Percentiles rank a stretch among this genome's conserved stretches.
phyloP scores from a whole-genome alignment of 2,329 filamentous ascomycete genomes.

The Cryphonectria parasitica region DNA sequence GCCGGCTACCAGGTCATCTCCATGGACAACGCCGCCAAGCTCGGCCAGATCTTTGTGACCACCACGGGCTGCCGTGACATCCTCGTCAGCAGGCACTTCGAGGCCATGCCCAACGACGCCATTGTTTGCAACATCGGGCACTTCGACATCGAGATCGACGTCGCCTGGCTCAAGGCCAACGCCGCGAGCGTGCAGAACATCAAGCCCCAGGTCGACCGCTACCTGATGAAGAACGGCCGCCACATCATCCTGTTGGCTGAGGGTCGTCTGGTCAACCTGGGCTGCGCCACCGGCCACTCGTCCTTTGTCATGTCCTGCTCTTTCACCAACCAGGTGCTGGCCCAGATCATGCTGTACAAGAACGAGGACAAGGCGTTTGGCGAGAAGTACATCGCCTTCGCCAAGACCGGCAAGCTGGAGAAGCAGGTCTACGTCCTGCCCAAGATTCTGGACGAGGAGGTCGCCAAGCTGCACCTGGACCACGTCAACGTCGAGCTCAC shows the following conservation, averaged over 20 bases:
- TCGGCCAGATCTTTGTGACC: constrained; percentile 98
- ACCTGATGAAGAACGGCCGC: constrained; percentile 87
- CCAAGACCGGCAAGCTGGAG: constrained; percentile 86
- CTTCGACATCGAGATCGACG: constrained; percentile 99
- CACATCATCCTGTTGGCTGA: constrained; percentile 99
- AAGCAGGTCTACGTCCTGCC: constrained; percentile 95
- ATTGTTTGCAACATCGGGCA: constrained; percentile 99
- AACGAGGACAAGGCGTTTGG: constrained; percentile 82
- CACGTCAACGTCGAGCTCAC: constrained; percentile 96
- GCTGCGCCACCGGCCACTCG: constrained; percentile 98
- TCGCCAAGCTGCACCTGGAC: constrained; percentile 87
- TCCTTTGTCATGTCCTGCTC: constrained; percentile 99
- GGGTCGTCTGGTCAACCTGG: constrained; percentile 98
- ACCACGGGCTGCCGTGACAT: constrained; percentile 99
- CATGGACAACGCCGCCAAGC: constrained; percentile 88
- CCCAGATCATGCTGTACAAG: constrained; percentile 99
- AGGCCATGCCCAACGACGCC: constrained; percentile 94
- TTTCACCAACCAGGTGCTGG: constrained; percentile 99
- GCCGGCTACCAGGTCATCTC: constrained; percentile 95
- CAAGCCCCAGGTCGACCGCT: constrained; percentile 99
- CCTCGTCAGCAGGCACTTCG: constrained; percentile 87
- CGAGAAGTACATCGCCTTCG: constrained; percentile 96
- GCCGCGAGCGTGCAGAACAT: constrained; percentile 94
- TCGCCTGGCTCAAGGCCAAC: constrained; percentile 99
- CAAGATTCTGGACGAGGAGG: constrained; percentile 99